phyloP scores from a whole-genome alignment of 495 filamentous ascomycete genomes.

The Aspergillus coremiiformis region DNA sequence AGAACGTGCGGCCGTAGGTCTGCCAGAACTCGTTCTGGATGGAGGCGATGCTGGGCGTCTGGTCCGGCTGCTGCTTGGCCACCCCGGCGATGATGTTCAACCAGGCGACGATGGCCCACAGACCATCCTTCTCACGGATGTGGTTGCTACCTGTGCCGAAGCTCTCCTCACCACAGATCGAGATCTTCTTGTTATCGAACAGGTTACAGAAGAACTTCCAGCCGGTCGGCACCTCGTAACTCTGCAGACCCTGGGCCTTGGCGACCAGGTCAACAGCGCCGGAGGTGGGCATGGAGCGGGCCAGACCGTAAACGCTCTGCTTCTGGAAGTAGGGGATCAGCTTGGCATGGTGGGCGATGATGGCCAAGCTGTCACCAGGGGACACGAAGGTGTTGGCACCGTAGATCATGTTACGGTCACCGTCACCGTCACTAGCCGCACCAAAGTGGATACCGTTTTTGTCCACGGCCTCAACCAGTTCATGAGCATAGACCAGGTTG shows the following conservation, averaged over 20 bases:
- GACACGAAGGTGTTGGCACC: constrained; percentile 94
- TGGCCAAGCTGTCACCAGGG: constrained; percentile 91
- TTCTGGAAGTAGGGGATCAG: constrained; percentile 97
- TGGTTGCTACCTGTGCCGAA: constrained; percentile 99
- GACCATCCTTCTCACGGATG: constrained; percentile 96
- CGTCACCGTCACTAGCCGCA: constrained; percentile 92
- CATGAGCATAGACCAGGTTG: constrained; percentile 96
- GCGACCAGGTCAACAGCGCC: constrained; percentile 93
- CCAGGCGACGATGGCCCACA: constrained; percentile 97
- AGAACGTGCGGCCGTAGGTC: constrained; percentile 94
- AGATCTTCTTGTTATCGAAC: constrained; percentile 95
- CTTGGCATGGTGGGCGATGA: constrained; percentile 89
- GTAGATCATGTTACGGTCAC: constrained; percentile 99
- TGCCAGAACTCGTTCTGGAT: constrained; percentile 98
- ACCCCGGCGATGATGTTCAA: constrained; percentile 96
- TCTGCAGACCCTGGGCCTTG: constrained; percentile 81
- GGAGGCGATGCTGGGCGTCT: constrained; percentile 79
- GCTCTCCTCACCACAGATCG: constrained; percentile 96
- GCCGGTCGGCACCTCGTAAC: constrained; percentile 95
- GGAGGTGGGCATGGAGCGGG: constrained; percentile 94
- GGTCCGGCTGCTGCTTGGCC: constrained; percentile 64
- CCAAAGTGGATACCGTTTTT: constrained; percentile 90
- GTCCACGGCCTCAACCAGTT: constrained; percentile 88
- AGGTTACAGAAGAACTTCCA: constrained; percentile 99
- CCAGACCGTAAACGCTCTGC: constrained; percentile 90